A percentile compares a stretch with the other conserved stretches of the same genome.
Evolutionary conservation across 2,329 filamentous ascomycete species (phyloP).

Genomic region (Nothomitra cinnamomea): DNA sequence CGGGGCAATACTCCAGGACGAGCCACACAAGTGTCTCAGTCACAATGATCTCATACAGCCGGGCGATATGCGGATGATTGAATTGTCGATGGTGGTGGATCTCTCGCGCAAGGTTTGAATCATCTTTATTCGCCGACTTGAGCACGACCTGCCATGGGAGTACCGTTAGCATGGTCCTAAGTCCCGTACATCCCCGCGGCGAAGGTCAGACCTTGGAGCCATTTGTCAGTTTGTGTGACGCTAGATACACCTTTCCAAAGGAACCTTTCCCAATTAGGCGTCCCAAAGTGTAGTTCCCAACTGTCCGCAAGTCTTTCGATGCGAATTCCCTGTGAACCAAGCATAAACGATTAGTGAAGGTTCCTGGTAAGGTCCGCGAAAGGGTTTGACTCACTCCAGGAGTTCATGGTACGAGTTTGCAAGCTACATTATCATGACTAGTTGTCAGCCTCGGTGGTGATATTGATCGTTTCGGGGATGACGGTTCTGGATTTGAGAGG

Average conservation of each 20-base stretch:
- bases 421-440: constrained; percentile 42
- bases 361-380: constrained; percentile 1
- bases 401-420: constrained; percentile 93
- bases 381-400: constrained; percentile 52
- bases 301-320: constrained; percentile 73
- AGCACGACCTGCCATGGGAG: constrained; percentile 59
- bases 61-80: constrained; percentile 88
- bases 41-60: constrained; percentile 94
- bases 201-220: constrained; percentile 62
- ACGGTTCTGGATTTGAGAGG: neutral
- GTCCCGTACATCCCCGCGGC: neutral
- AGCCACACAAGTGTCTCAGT: constrained; percentile 92
- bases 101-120: constrained; percentile 87
- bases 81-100: constrained; percentile 98
- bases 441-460: neutral
- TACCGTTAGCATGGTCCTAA: neutral
- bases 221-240: constrained; percentile 93
- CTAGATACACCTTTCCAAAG: constrained; percentile 96
- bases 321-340: constrained; percentile 61
- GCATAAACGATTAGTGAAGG: constrained; percentile 7
- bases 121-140: constrained; percentile 92
- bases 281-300: constrained; percentile 89
- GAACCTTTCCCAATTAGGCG: constrained; percentile 91
- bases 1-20: constrained; percentile 88
- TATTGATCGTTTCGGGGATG: neutral